Evolutionary conservation across 768 basidiomycete genomes (phyloP), one percentile per base, ranked within the genome.

Genomic region (Leucocoprinus leucothites): DNA sequence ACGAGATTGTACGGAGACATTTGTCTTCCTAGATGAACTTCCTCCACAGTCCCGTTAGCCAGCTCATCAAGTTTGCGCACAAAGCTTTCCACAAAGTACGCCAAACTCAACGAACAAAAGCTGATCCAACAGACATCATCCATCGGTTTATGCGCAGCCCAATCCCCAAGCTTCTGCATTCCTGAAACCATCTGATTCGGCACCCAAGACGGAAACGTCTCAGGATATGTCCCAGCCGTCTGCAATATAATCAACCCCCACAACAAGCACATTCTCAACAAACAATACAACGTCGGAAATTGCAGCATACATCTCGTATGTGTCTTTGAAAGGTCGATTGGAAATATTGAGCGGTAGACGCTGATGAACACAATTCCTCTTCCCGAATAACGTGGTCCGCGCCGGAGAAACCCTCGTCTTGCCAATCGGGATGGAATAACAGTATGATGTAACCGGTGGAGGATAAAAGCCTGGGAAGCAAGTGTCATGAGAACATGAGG

Each of bases 361-460:
- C 64, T 58, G 41, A 68, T 65, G 45, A 57, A 65, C 51, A 63
- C 31, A 36, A 67, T 49, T 25, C 64, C 64, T 3, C 68, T 51
- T 57, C 59, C 48, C 62, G 63, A 36, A 68, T 68, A 36, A 64
- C 66, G 56, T n/a, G 61, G 60, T 22, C 63, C 65, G 13, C 62
- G 64, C 24, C 58, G 41, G 14, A 51, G 53, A 21, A 56, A 52
- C 1, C 57, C 38, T 26, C 54, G 47, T 42, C 57, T 41, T 18
- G 69, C 63, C 13, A 68, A 68, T 2, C 80, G 80, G 34, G 85
- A 80, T 11, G 89, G 89, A 0, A 88, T 82, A 43, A 90, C 83
- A 41, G 89, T 81, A 65, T 91, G 84, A 61, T 90, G 89, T 56
- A 91, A 86, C 25, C 89, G 80, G 61, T 91, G 86, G 56, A 90